Evolutionary conservation across 2,329 filamentous ascomycete genomes (phyloP), one percentile per base, ranked within the genome.

Genomic region (Aureobasidium sp.): DNA sequence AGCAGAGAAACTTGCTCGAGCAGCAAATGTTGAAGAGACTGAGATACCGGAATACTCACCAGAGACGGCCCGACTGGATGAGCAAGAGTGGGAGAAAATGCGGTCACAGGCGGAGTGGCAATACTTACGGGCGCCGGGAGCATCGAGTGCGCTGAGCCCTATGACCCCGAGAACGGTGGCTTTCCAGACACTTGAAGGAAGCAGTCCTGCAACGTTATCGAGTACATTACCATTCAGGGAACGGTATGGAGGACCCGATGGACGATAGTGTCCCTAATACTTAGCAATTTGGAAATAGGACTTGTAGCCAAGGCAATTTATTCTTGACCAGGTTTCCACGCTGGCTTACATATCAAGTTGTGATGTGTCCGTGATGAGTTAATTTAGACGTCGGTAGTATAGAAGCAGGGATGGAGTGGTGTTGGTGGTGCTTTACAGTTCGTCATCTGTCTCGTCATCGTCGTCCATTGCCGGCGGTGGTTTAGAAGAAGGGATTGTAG

Each of bases 131-230:
- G 79, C 84, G 12, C 72, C 72, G 1, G 76, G 74, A 55, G 80
- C 84, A 34, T 75, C 75, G 23, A 74, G 73, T 27, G 70, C 68
- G 34, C 70, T 69, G 39, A 68, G 68, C 41, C 70, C 71, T 1
- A 88, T 81, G 66, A 89, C 86, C 7, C 87, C 86, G 6, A 74
- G 87, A 66, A 89, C 87, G 17, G 80, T 84, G 71, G 87, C 87
- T 1, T 89, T 89, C 70, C 80, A 88, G 68, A 80, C 82, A 13
- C 75, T 87, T 52, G 82, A 71, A 68, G 63, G 72, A 68, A 61
- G 71, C 64, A 20, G 60, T 62, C 39, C 64, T 36, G 15, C 65
- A 62, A 39, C 32, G 41, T 46, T 42, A 48, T 46, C 56, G 46
- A 57, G 41, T 63, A 39, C 17, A 60, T 53, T 72, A 51, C 69